Evolutionary conservation across 495 filamentous ascomycete species (phyloP), one percentile per base, ranked within the genome.

Genomic region (Penicillium salamii): DNA sequence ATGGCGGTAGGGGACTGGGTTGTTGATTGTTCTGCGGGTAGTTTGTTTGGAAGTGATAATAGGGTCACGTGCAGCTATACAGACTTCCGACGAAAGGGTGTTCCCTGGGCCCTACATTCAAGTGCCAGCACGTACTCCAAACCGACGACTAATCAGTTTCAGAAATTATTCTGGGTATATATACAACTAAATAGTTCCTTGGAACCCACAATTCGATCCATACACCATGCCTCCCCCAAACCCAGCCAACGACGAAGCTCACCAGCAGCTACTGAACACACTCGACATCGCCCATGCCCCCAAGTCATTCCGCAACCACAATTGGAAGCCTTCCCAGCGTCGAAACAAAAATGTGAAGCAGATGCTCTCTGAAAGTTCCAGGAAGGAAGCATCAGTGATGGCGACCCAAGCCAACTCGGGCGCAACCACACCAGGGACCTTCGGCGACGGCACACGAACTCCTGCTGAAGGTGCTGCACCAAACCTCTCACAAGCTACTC

Each of bases 261-360:
- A 82, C 52, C 78, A 79, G 57, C 65, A 63, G 37, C 73, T 96
- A 32, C 84, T 98, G 41, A 89, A 96, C 64, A 67, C 84, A 53
- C 87, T 97, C 49, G 93, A 98, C 69, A 87, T 96, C 56, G 84
- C 90, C 50, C 75, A 81, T 14, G 78, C 89, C 60, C 85, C 79
- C 19, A 90, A 91, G 65, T 87, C 82, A 46, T 97, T 95, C 77
- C 90, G 93, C 55, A 95, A 90, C 61, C 74, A 85, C 0, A 68
- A 83, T 62, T 98, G 92, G 92, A 89, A 85, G 53, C 88, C 95
- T 14, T 87, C 91, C 48, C 87, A 90, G 67, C 90, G 93, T 12
- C 90, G 93, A 66, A 97, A 97, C 77, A 97, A 97, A 74, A 96
- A 95, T 62, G 85, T 97, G 69, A 97, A 97, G 69, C 89, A 95